phyloP scores from a whole-genome alignment of 306 rosid species.

The Cajanus cajan region DNA sequence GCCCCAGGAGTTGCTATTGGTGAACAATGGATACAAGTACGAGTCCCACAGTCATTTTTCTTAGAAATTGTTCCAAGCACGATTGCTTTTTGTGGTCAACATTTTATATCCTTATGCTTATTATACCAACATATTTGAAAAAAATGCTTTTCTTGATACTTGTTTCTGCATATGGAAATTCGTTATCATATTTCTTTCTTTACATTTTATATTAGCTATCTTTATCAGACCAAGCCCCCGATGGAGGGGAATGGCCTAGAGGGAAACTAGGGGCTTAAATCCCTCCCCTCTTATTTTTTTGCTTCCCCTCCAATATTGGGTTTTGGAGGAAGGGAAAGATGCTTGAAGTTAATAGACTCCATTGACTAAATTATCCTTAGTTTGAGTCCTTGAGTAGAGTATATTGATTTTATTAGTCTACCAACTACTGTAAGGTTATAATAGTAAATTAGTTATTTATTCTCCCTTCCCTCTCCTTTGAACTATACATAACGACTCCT shows the following conservation, averaged over 20 bases:
- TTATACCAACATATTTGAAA: background rate
- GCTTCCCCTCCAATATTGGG: background rate
- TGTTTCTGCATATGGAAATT: background rate
- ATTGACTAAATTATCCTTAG: background rate
- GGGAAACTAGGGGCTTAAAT: background rate
- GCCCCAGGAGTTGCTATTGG: constrained; percentile 51
- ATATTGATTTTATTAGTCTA: background rate
- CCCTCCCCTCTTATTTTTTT: background rate
- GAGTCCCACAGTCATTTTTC: constrained; percentile 13
- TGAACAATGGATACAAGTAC: constrained; percentile 89
- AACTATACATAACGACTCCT: background rate
- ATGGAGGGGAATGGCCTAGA: background rate
- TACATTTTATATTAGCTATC: background rate
- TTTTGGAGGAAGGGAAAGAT: background rate
- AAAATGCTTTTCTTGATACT: background rate
- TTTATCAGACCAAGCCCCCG: background rate
- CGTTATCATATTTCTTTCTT: background rate
- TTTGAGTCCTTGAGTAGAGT: background rate
- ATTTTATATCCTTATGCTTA: background rate
- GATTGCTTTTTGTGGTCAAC: background rate
- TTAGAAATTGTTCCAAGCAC: background rate
- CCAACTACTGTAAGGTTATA: background rate
- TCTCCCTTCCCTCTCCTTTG: background rate
- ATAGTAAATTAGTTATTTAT: background rate
- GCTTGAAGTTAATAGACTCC: background rate